A percentile compares a stretch with the other conserved stretches of the same genome.
Conservation (phyloP, 208 protist species). For the Paratrypanosoma confusum region DNA sequence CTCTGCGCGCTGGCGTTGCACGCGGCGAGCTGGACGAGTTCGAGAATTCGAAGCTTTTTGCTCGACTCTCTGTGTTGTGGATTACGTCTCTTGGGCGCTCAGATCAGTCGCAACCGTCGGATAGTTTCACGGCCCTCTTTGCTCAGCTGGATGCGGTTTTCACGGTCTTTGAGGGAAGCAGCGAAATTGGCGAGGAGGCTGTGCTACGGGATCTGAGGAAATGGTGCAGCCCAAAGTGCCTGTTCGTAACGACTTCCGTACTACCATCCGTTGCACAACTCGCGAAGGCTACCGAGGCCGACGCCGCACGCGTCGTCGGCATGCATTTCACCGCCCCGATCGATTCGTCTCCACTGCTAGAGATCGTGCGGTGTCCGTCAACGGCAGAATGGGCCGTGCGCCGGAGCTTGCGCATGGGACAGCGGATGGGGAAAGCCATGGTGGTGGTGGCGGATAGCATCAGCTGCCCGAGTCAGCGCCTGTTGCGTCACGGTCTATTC, state of each 20-base stretch:
- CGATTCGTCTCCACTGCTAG: slow-evolving; percentile 73
- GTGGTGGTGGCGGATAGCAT: slow-evolving; percentile 56
- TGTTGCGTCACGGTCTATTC: slow-evolving; percentile 55
- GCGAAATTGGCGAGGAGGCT: too few species aligned
- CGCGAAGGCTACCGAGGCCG: slow-evolving; percentile 32
- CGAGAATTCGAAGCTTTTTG: slow-evolving; percentile 19
- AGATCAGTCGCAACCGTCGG: slow-evolving; percentile 63
- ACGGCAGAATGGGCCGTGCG: slow-evolving; percentile 46
- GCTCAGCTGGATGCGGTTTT: slow-evolving; percentile 39
- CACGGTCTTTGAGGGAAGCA: too few species aligned
- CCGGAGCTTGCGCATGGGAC: slow-evolving; percentile 28
- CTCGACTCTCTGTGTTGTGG: slow-evolving; percentile 20
- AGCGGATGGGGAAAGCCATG: slow-evolving; percentile 51
- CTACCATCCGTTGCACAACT: slow-evolving; percentile 54
- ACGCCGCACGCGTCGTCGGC: slow-evolving; percentile 50
- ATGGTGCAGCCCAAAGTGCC: slow-evolving; percentile 54
- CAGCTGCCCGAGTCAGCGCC: slow-evolving; percentile 59
- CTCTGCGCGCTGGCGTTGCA: slow-evolving; percentile 20
- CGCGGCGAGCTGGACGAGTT: slow-evolving; percentile 7
- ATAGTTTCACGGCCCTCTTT: slow-evolving; percentile 63
- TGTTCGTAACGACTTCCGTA: slow-evolving; percentile 60
- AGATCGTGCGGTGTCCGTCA: slow-evolving; percentile 29
- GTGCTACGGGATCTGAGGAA: too few species aligned
- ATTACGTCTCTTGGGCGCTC: slow-evolving; percentile 66
- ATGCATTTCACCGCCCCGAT: slow-evolving; percentile 78